Base-by-base conservation (phyloP, 148 eudicot genomes). In the Amaranthus palmeri region DNA sequence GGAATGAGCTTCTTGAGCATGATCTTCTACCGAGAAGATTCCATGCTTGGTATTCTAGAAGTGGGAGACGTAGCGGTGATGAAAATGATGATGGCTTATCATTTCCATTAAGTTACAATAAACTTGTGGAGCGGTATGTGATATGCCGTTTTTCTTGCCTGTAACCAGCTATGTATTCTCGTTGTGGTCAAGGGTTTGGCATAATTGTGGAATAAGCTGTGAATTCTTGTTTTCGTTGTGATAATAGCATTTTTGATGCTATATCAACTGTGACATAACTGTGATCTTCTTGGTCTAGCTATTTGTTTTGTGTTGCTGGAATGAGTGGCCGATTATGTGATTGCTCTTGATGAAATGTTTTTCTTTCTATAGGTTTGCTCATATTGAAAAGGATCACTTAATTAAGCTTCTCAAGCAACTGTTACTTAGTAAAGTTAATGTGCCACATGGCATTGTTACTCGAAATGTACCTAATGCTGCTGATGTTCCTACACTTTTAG, bases 1-100 rank as follows among this genome's bases (percentile, higher is more conserved):
- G 99, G 99, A 95, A 95, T 84, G 99, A 95, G 85, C 97, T 95
- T 79, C 90, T 95, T 78, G 96, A 95, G 77, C 96, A 95, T 76
- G 86, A 95, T 68, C 97, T 95, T 72, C 77, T 95, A 73, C 97
- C 99, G 67, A 85, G 99, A 91, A 84, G 99, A 77, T 95, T 86
- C 77, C 99, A 95, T 81, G 87, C 99, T 36, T 95, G 99, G 99
- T 95, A 91, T 82, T 95, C 99, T 60, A 86, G 96, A 72, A 81
- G 83, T 70, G 93, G 99, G 76, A 60, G 48, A 44, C 86, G 54
- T 62, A 91, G 92, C 68, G 91, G 96, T 68, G 89, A 95, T 81
- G 97, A 95, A 84, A 79, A 95, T 83, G 97, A 95, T 73, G 86
- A 95, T 80, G 99, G 99, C 61, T 43, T 80, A 75, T 95, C 99